phyloP scores from a whole-genome alignment of 148 eudicot species.

The Diospyros lotus region DNA sequence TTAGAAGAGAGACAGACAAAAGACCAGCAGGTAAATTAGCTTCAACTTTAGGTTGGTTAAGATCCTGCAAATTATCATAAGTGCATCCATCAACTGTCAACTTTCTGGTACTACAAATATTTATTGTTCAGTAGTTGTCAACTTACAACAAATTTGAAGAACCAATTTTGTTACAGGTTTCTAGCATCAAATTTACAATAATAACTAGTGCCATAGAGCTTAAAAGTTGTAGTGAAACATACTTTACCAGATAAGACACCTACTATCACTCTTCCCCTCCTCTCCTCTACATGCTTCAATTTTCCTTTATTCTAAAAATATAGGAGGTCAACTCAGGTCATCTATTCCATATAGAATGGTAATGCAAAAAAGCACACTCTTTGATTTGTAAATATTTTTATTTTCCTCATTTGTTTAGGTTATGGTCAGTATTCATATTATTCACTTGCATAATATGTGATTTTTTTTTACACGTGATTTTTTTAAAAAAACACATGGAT shows the following conservation, averaged over 20 bases:
- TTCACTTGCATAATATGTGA: too few relatives aligned
- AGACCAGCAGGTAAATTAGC: conserved; percentile 61
- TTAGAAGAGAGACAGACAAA: conserved; percentile 74
- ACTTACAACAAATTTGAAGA: not conserved
- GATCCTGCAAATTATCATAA: conserved; percentile 56
- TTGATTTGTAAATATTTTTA: too few relatives aligned
- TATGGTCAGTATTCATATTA: too few relatives aligned
- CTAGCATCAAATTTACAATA: not conserved
- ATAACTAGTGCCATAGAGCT: not conserved
- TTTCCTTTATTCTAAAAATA: too few relatives aligned
- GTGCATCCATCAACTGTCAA: not conserved
- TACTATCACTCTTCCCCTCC: not conserved
- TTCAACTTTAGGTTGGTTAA: conserved; percentile 66
- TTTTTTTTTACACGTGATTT: too few relatives aligned
- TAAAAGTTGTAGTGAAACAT: not conserved
- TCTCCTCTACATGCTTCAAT: not conserved
- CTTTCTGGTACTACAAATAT: not conserved
- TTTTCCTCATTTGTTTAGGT: too few relatives aligned
- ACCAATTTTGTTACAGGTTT: not conserved
- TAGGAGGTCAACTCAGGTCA: too few relatives aligned
- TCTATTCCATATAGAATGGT: too few relatives aligned
- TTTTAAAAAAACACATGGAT: too few relatives aligned
- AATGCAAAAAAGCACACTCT: too few relatives aligned
- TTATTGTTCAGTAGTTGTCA: not conserved
- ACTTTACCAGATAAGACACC: not conserved